These are phyloP conservation scores for Phytopythium kandeliae DNA, from an alignment of 352 stramenopile genomes.

Conservation along the genomic window DNA sequence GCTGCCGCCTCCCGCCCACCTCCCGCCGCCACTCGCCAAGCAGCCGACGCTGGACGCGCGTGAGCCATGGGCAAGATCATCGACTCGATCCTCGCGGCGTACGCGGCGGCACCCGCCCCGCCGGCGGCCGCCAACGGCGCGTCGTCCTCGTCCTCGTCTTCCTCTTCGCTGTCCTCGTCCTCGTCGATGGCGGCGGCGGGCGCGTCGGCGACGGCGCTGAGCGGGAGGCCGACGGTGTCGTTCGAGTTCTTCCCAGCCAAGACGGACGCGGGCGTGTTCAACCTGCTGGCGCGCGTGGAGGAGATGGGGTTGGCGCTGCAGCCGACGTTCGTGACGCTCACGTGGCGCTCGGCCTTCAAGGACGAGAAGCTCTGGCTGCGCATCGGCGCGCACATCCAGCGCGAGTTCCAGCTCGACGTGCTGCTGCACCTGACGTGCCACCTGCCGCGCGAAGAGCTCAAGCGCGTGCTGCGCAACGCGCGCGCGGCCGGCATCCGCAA, in stretches of 20 bases:
- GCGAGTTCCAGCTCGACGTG: conserved; percentile 81
- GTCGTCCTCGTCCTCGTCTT: background rate
- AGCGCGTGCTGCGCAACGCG: conserved; percentile 58
- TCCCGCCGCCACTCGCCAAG: background rate
- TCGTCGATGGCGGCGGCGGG: too few relatives aligned
- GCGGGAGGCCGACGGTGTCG: conserved; percentile 53
- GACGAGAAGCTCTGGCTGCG: conserved; percentile 87
- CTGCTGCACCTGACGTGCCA: conserved; percentile 80
- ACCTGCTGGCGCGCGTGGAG: conserved; percentile 78
- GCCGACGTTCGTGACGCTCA: conserved; percentile 86
- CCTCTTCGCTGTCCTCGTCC: background rate
- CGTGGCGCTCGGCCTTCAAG: conserved; percentile 87
- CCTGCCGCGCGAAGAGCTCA: conserved; percentile 57
- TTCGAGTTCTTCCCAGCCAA: conserved; percentile 89
- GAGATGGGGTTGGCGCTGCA: conserved; percentile 83
- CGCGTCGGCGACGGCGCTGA: background rate
- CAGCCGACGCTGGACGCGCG: background rate
- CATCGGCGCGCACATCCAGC: conserved; percentile 86
- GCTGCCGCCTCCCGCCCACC: too few relatives aligned
- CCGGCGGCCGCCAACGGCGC: conserved; percentile 12
- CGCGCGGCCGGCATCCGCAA: conserved; percentile 92
- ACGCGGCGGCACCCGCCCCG: conserved; percentile 16
- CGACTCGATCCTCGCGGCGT: conserved; percentile 59
- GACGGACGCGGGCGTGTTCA: conserved; percentile 81
- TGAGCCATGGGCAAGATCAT: conserved; percentile 74